These are phyloP conservation scores for Ruellia speciosa DNA, from an alignment of 305 asterid species.

Conservation along the genomic window DNA sequence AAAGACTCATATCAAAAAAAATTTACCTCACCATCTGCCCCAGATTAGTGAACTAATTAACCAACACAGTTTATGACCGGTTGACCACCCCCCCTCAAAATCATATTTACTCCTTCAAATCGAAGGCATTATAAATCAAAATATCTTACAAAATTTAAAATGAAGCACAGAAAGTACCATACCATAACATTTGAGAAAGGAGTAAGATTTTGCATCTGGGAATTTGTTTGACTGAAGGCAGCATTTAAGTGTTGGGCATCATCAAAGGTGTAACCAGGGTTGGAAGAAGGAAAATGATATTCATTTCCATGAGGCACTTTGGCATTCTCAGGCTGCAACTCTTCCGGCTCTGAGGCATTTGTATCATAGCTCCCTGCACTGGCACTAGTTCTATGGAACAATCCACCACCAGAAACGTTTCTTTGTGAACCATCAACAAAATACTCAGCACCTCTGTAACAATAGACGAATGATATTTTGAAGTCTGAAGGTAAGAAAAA, in stretches of 20 bases:
- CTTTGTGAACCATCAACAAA: constrained; percentile 62
- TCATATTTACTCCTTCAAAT: neutral
- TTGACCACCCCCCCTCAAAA: too few relatives aligned
- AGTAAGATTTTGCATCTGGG: constrained; percentile 67
- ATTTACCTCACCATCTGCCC: too few relatives aligned
- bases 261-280: constrained; percentile 54
- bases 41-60: too few relatives aligned
- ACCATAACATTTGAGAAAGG: constrained; percentile 67
- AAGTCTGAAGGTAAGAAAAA: constrained; percentile 1
- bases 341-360: constrained; percentile 57
- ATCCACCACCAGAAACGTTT: constrained; percentile 56
- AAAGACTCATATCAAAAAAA: neutral
- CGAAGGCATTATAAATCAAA: neutral
- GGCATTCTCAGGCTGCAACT: constrained; percentile 53
- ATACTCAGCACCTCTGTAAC: constrained; percentile 62
- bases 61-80: too few relatives aligned
- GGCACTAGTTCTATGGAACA: constrained; percentile 53
- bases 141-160: neutral
- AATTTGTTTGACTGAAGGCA: constrained; percentile 46
- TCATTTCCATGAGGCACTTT: constrained; percentile 53
- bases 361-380: constrained; percentile 49
- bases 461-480: constrained; percentile 11
- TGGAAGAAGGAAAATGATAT: constrained; percentile 58
- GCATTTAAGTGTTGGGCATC: constrained; percentile 53
- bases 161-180: constrained; percentile 16